These are phyloP conservation scores for Pugionium dolabratum DNA, from an alignment of 345 rosid species.

Conservation along the genomic window DNA sequence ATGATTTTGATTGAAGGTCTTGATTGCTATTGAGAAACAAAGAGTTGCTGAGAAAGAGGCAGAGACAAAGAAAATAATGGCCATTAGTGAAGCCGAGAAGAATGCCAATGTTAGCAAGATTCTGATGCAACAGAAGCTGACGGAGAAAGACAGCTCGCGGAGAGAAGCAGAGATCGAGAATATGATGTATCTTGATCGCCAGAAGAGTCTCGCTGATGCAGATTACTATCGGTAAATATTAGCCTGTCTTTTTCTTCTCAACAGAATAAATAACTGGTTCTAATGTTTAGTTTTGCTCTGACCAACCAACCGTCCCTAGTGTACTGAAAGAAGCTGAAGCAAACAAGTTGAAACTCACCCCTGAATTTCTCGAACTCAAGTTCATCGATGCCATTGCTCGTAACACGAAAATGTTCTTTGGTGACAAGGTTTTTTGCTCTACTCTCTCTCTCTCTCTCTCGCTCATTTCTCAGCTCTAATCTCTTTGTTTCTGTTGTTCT, in stretches of 20 bases:
- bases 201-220: slow-evolving; percentile 84
- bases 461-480: neutral
- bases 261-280: neutral
- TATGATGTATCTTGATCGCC: slow-evolving; percentile 72
- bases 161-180: slow-evolving; percentile 84
- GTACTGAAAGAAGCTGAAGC: slow-evolving; percentile 84
- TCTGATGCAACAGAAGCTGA: slow-evolving; percentile 79
- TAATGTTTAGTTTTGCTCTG: slow-evolving; percentile 18
- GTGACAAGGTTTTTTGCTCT: slow-evolving; percentile 62
- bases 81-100: slow-evolving; percentile 92
- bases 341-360: slow-evolving; percentile 85
- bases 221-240: slow-evolving; percentile 67
- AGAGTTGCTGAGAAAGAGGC: slow-evolving; percentile 89
- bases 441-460: neutral
- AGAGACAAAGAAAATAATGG: slow-evolving; percentile 84
- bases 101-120: slow-evolving; percentile 81
- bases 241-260: neutral
- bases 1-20: slow-evolving; percentile 50
- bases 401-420: slow-evolving; percentile 88
- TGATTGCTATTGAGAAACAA: slow-evolving; percentile 80
- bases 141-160: slow-evolving; percentile 79
- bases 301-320: slow-evolving; percentile 38
- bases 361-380: slow-evolving; percentile 83
- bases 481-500: slow-evolving; percentile 19
- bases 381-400: slow-evolving; percentile 84